Evolutionary conservation across 2,329 filamentous ascomycete species (phyloP).

Genomic region (Cordyceps farinosa): DNA sequence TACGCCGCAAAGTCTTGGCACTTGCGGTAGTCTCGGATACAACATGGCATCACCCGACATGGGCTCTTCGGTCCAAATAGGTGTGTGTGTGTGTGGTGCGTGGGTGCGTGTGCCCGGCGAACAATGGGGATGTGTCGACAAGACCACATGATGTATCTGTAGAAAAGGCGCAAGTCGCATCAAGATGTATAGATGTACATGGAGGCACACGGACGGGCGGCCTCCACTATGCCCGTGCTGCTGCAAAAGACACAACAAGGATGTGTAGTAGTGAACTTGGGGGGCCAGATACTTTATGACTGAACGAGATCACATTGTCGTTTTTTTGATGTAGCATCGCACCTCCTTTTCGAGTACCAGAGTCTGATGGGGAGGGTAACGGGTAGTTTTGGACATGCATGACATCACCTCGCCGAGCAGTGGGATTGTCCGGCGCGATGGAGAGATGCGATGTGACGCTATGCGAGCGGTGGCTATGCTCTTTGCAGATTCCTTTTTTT

Average conservation of each 20-base stretch:
- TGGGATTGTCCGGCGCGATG: background rate
- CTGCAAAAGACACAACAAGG: too few species aligned
- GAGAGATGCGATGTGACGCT: conserved; percentile 4
- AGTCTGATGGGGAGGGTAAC: background rate
- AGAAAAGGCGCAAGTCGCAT: background rate
- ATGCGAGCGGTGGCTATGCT: background rate
- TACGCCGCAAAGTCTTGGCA: background rate
- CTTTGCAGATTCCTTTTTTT: background rate
- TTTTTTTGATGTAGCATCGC: background rate
- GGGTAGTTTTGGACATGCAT: background rate
- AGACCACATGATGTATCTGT: background rate
- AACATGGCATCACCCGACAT: conserved; percentile 7
- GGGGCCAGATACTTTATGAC: background rate
- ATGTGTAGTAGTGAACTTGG: background rate
- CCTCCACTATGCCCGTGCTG: background rate
- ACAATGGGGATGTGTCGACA: background rate
- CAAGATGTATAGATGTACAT: conserved; percentile 11
- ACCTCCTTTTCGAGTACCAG: background rate
- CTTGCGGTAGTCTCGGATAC: conserved; percentile 1
- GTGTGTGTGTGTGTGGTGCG: background rate
- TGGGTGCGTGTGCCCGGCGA: background rate
- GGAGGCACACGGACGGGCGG: background rate
- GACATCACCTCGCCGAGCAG: background rate
- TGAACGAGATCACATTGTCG: conserved; percentile 4
- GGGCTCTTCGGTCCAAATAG: background rate